Conservation (phyloP, 192 early-diverging fungal species). For the Entomortierella lignicola region DNA sequence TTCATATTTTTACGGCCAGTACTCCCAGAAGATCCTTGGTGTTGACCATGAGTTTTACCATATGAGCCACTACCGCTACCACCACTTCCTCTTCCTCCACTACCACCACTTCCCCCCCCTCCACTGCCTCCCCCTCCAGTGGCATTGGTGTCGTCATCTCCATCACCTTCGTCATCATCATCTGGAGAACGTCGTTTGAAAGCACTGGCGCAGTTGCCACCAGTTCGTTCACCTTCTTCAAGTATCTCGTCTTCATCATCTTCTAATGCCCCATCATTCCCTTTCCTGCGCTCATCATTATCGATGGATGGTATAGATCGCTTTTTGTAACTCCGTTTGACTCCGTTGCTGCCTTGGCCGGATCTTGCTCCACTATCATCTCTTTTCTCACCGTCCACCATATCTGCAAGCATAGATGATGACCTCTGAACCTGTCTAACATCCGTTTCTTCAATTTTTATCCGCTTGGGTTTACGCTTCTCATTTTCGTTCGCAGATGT, state of each 20-base stretch:
- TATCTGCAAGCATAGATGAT: constrained; percentile 10
- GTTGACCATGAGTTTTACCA: constrained; percentile 1
- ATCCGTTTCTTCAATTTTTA: constrained; percentile 49
- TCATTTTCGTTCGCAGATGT: constrained; percentile 6
- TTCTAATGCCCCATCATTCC: constrained; percentile 4
- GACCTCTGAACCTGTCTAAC: constrained; percentile 28
- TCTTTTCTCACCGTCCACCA: background rate
- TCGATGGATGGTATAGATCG: background rate
- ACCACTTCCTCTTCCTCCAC: background rate
- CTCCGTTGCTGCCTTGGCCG: no score
- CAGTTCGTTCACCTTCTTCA: constrained; percentile 15
- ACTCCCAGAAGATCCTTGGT: constrained; percentile 2
- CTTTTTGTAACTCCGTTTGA: background rate
- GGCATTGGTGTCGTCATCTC: constrained; percentile 4
- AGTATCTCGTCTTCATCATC: constrained; percentile 36
- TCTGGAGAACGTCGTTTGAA: constrained; percentile 24
- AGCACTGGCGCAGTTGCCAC: background rate
- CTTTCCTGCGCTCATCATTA: background rate
- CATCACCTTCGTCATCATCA: constrained; percentile 41
- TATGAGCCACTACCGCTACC: constrained; percentile 5
- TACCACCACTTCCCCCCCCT: background rate
- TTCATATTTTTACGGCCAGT: constrained; percentile 22
- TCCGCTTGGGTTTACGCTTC: constrained; percentile 38
- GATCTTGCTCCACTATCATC: background rate
- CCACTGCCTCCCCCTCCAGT: background rate